A percentile compares a stretch with the other conserved stretches of the same genome.
Evolutionary conservation across 257 asterid species (phyloP).

Genomic region (Gentiana straminea): DNA sequence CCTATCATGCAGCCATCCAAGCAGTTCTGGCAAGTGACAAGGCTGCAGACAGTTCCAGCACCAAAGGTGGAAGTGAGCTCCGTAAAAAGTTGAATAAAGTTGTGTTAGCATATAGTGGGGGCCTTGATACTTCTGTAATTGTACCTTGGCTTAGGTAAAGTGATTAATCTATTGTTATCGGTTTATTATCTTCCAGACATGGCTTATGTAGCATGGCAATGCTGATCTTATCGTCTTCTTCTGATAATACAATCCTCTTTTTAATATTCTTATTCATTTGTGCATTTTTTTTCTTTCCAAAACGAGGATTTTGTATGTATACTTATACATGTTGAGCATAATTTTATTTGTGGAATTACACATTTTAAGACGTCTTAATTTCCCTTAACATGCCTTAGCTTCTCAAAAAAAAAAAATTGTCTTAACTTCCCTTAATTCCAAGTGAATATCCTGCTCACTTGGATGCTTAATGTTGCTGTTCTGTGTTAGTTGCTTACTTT

Average conservation of each 20-base stretch:
- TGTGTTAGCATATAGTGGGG: slow-evolving; percentile 94
- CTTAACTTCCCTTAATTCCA: neutral
- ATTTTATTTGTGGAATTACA: neutral
- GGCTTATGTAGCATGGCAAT: no score
- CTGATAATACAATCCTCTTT: slow-evolving; percentile 3
- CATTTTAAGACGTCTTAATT: neutral
- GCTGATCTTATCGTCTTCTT: no score
- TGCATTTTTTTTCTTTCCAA: neutral
- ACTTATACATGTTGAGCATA: neutral
- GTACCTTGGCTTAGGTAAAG: slow-evolving; percentile 94
- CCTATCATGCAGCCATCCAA: slow-evolving; percentile 38
- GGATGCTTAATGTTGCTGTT: no score
- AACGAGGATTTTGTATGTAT: neutral
- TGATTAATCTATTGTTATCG: no score
- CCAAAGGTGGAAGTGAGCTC: slow-evolving; percentile 28
- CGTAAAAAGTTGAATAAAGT: slow-evolving; percentile 76
- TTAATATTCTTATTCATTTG: neutral
- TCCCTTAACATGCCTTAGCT: no score
- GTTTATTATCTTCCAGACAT: no score
- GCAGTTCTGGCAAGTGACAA: slow-evolving; percentile 59
- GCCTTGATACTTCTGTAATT: slow-evolving; percentile 93
- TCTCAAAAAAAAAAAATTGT: neutral
- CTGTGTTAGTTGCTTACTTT: neutral
- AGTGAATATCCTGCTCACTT: neutral
- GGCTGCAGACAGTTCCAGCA: slow-evolving; percentile 32